A percentile compares a stretch with the other conserved stretches of the same genome.
phyloP scores from a whole-genome alignment of 1,139 yeast species.

The Williopsis jadinii region DNA sequence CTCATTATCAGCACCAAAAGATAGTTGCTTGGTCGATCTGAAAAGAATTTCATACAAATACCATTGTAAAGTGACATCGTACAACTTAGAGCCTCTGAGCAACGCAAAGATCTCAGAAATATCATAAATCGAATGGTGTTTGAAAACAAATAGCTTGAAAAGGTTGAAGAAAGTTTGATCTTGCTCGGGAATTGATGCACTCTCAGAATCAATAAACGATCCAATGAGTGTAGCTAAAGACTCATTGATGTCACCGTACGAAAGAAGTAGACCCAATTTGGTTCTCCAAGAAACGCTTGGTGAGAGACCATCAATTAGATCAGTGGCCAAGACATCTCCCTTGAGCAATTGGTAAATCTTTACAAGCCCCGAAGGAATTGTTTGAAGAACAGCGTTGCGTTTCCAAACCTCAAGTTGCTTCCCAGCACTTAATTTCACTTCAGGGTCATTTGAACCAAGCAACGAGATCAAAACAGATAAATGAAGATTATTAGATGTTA shows the following conservation, averaged over 20 bases:
- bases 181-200: slow-evolving; percentile 18
- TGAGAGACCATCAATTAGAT: slow-evolving; percentile 28
- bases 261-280: slow-evolving; percentile 48
- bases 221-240: slow-evolving; percentile 31
- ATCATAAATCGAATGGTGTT: slow-evolving; percentile 22
- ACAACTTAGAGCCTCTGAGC: slow-evolving; percentile 11
- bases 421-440: slow-evolving; percentile 47
- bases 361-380: slow-evolving; percentile 46
- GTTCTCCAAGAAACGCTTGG: slow-evolving; percentile 61
- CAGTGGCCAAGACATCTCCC: slow-evolving; percentile 38
- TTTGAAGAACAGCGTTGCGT: slow-evolving; percentile 29
- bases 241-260: slow-evolving; percentile 48
- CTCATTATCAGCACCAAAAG: slow-evolving; percentile 14
- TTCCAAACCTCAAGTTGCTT: slow-evolving; percentile 66
- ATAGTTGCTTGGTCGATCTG: slow-evolving; percentile 21
- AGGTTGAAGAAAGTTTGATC: slow-evolving; percentile 29
- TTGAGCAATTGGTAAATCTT: slow-evolving; percentile 60
- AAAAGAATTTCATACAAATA: slow-evolving; percentile 40
- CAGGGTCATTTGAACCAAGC: slow-evolving; percentile 60
- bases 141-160: slow-evolving; percentile 36
- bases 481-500: slow-evolving; percentile 54
- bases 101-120: slow-evolving; percentile 20
- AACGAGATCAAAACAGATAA: slow-evolving; percentile 65
- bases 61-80: slow-evolving; percentile 48
- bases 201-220: slow-evolving; percentile 21